phyloP scores from a whole-genome alignment of 176 grass and related monocot species.

The Cenchrus americanus region DNA sequence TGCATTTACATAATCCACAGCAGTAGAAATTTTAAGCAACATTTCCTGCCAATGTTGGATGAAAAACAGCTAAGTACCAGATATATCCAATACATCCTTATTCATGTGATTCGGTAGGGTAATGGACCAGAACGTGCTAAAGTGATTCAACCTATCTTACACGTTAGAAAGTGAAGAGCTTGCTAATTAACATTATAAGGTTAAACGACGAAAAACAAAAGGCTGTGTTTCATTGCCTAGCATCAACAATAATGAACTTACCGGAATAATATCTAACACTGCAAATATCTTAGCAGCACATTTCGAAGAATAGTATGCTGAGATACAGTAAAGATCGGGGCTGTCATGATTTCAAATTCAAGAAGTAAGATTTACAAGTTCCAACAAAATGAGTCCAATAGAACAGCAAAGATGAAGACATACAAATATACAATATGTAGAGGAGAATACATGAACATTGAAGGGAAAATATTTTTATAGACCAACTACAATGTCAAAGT shows the following conservation, averaged over 20 bases:
- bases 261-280: constrained; percentile 65
- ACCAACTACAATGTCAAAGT: not conserved
- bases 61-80: constrained; percentile 1
- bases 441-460: not conserved
- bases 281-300: constrained; percentile 67
- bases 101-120: constrained; percentile 6
- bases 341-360: constrained; percentile 49
- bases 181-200: constrained; percentile 1
- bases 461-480: not conserved
- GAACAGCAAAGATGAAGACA: constrained; percentile 23
- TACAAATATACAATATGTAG: not conserved
- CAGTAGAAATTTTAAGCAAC: constrained; percentile 55
- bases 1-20: constrained; percentile 41
- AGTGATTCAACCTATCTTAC: not conserved
- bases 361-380: constrained; percentile 23
- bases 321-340: constrained; percentile 61
- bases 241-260: constrained; percentile 50
- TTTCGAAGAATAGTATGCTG: constrained; percentile 65
- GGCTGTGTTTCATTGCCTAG: not conserved
- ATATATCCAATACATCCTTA: not conserved
- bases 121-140: not conserved
- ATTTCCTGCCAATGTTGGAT: constrained; percentile 41
- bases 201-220: not conserved
- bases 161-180: not conserved
- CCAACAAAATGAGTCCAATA: constrained; percentile 1